Percentiles rank a stretch among this genome's conserved stretches.
Evolutionary conservation across 306 rosid genomes (phyloP).

Genomic region (Trifolium pratense): DNA sequence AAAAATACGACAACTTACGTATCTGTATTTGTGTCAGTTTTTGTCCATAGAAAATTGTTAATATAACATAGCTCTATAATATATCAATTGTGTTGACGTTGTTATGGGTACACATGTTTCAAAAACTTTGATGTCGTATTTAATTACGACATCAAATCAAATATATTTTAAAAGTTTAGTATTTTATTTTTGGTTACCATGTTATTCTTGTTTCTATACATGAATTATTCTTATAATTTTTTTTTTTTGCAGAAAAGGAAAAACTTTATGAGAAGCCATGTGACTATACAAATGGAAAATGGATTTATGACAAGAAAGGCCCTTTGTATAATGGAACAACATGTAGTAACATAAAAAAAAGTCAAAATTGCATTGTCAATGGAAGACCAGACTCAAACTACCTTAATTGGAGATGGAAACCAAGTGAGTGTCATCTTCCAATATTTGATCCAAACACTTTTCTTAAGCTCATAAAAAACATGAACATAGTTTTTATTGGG

Average conservation of each 20-base stretch:
- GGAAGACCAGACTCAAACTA: conserved; percentile 61
- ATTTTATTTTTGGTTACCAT: too few relatives aligned
- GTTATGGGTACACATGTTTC: too few relatives aligned
- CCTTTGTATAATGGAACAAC: conserved; percentile 67
- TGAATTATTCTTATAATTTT: not conserved
- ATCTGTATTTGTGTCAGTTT: too few relatives aligned
- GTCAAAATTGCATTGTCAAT: conserved; percentile 63
- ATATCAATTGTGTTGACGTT: too few relatives aligned
- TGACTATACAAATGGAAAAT: conserved; percentile 66
- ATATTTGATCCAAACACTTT: conserved; percentile 68
- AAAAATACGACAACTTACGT: too few relatives aligned
- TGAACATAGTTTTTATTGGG: not conserved
- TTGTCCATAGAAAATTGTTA: too few relatives aligned
- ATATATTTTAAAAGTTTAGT: too few relatives aligned
- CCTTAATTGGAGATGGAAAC: conserved; percentile 77
- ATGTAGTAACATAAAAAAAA: conserved; percentile 57
- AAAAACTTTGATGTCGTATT: too few relatives aligned
- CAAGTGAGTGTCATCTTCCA: conserved; percentile 59
- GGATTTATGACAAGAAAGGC: conserved; percentile 55
- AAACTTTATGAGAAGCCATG: conserved; percentile 47
- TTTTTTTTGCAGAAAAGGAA: conserved; percentile 45
- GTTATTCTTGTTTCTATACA: too few relatives aligned
- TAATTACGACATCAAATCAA: too few relatives aligned
- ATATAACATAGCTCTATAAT: too few relatives aligned
- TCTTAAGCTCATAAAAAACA: conserved; percentile 33